Evolutionary conservation across 140 eudicot species (phyloP).

Genomic region (Erigeron philadelphicus): DNA sequence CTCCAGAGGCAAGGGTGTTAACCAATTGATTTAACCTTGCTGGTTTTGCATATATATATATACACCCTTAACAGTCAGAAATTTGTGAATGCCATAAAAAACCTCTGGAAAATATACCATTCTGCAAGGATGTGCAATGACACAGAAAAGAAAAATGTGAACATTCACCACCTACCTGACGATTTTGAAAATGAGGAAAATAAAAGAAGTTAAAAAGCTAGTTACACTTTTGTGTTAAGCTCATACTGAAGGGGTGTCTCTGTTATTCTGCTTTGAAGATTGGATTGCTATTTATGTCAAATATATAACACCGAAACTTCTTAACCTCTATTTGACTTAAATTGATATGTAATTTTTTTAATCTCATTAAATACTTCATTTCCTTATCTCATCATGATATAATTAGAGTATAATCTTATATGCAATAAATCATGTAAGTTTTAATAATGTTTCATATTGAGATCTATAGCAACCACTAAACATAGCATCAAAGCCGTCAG

Average conservation of each 20-base stretch:
- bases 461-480: constrained; percentile 2
- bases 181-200: background rate
- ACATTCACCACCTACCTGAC: constrained; percentile 1
- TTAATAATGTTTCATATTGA: background rate
- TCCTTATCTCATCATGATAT: background rate
- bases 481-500: background rate
- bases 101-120: background rate
- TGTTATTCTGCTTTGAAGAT: background rate
- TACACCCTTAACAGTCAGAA: background rate
- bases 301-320: background rate
- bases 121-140: background rate
- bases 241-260: background rate
- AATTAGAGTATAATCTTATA: background rate
- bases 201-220: background rate
- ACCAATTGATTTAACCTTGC: too few relatives aligned
- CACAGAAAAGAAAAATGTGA: background rate
- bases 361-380: background rate
- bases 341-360: background rate
- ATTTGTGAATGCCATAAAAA: background rate
- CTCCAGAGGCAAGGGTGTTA: too few relatives aligned
- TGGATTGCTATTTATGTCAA: constrained; percentile 10
- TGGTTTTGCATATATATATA: too few relatives aligned
- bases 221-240: background rate
- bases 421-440: background rate
- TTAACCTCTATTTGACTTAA: constrained; percentile 2